Evolutionary conservation across 768 basidiomycete species (phyloP).

Genomic region (Mycena filopes): DNA sequence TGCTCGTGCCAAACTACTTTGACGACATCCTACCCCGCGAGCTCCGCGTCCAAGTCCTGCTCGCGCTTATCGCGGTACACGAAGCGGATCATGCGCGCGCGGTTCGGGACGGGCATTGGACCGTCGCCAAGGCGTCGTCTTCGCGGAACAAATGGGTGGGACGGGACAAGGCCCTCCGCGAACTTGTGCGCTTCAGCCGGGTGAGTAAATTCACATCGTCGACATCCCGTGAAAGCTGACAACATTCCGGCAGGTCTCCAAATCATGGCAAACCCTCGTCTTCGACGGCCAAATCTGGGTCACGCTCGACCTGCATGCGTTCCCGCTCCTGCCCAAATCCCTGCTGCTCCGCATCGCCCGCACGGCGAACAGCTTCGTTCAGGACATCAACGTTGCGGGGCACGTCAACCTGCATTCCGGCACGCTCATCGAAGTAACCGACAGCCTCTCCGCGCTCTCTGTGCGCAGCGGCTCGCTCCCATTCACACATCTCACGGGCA

Average conservation of each 20-base stretch:
- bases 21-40: slow-evolving; percentile 79
- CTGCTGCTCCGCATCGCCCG: slow-evolving; percentile 65
- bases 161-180: slow-evolving; percentile 75
- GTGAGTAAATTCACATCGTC: too few species aligned
- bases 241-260: slow-evolving; percentile 68
- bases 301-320: slow-evolving; percentile 68
- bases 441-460: slow-evolving; percentile 61
- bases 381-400: slow-evolving; percentile 70
- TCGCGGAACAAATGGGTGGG: slow-evolving; percentile 80
- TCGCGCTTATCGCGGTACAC: slow-evolving; percentile 64
- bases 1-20: slow-evolving; percentile 67
- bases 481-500: slow-evolving; percentile 73
- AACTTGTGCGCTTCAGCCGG: slow-evolving; percentile 82
- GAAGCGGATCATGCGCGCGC: slow-evolving; percentile 65
- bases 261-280: slow-evolving; percentile 76
- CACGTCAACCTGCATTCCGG: slow-evolving; percentile 62
- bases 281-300: slow-evolving; percentile 92
- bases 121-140: slow-evolving; percentile 67
- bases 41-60: slow-evolving; percentile 69
- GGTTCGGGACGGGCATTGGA: slow-evolving; percentile 64
- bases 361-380: slow-evolving; percentile 72
- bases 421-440: slow-evolving; percentile 62
- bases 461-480: slow-evolving; percentile 46
- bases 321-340: slow-evolving; percentile 64
- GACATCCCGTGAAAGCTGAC: too few species aligned